Evolutionary conservation across 164 flowering plant genomes (phyloP), one percentile per base, ranked within the genome.

Genomic region (Aristolochia contorta): DNA sequence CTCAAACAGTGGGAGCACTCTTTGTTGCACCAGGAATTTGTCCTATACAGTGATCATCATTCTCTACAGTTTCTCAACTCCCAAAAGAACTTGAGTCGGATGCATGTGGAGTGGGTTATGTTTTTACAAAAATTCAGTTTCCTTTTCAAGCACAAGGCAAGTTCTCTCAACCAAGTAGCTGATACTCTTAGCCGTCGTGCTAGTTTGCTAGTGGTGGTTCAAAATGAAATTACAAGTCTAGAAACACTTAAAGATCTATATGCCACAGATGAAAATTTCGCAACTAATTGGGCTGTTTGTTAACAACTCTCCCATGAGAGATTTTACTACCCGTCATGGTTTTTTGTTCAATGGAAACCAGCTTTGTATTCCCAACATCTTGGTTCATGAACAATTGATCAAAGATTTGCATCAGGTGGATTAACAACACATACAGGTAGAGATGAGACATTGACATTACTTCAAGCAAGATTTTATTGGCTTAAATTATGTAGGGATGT

Each of bases 21-120:
- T 22, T 47, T 59, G 27, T 12, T 59, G 6, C 62, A 43, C 9
- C 22, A 57, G 20, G 60, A 57, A n/a, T n/a, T n/a, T n/a, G n/a
- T n/a, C n/a, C n/a, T n/a, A n/a, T n/a, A n/a, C n/a, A n/a, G n/a
- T n/a, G n/a, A n/a, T n/a, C n/a, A n/a, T n/a, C n/a, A n/a, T 15
- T 32, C 63, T 18, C 21, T 60, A 2, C 16, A 24, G 8, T 60
- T 21, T 47, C 21, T 60, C 32, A 47, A 47, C 21, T 37, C 61
- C 19, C 61, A 58, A 43, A 58, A 58, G 61, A 41, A 41, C 12
- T 19, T 58, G 6, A 41, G 47, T 25, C 7, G n/a, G 9, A 15
- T 3, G 19, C 63, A 60, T 60, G 63, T 54, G 5, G n/a, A 18
- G 16, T 24, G 50, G 61, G 51, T 46, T 21, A 14, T 14, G 15